phyloP scores from a whole-genome alignment of 1,139 yeast genomes.

The Pichia sp. region DNA sequence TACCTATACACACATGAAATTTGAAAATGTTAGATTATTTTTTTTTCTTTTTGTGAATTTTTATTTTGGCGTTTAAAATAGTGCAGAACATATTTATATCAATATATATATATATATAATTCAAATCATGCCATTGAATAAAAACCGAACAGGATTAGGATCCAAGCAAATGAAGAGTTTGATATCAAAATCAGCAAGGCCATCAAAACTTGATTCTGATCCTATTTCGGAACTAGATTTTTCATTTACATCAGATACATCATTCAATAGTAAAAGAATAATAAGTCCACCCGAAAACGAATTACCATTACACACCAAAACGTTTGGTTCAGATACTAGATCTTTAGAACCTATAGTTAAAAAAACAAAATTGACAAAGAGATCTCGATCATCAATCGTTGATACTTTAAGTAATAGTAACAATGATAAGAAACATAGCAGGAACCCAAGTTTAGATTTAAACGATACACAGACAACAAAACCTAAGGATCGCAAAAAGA shows the following conservation, averaged over 20 bases:
- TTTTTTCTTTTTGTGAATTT: neutral
- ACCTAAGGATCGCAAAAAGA: neutral
- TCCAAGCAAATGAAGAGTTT: neutral
- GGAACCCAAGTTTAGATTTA: neutral
- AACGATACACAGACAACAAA: neutral
- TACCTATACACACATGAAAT: too few species aligned
- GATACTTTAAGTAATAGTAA: too few species aligned
- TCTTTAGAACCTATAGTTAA: neutral
- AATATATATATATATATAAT: too few species aligned
- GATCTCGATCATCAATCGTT: neutral
- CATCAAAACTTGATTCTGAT: neutral
- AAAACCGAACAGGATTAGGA: neutral
- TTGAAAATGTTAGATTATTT: too few species aligned
- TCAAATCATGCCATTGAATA: neutral
- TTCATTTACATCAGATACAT: neutral
- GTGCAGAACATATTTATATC: too few species aligned
- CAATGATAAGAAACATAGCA: neutral
- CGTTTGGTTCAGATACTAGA: neutral
- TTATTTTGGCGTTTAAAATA: neutral
- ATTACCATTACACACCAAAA: neutral
- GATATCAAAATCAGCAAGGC: neutral
- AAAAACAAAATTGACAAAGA: neutral
- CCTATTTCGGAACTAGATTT: neutral
- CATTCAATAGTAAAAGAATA: neutral
- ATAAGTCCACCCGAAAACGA: slow-evolving; percentile 2